These are phyloP conservation scores for Boletus vermiculosoides DNA, from an alignment of 768 basidiomycete genomes.

Conservation along the genomic window DNA sequence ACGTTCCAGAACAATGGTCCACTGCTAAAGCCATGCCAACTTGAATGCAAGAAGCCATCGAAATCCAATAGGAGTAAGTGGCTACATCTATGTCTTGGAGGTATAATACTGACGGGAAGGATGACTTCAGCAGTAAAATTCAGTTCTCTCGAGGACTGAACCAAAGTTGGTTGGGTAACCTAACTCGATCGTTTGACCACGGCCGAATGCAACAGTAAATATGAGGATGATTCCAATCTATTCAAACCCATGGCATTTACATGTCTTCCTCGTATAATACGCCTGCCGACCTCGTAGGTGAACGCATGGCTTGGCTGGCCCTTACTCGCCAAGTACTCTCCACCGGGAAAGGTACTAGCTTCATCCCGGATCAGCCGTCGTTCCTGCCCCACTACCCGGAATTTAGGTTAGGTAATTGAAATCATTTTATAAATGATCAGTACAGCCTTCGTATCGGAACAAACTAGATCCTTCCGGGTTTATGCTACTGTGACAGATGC, in stretches of 20 bases:
- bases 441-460: not conserved
- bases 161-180: not conserved
- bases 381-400: not conserved
- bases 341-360: not conserved
- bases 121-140: not conserved
- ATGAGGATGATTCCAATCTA: not conserved
- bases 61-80: not conserved
- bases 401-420: not conserved
- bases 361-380: not conserved
- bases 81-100: not conserved
- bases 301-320: not conserved
- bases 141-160: not conserved
- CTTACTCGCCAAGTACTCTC: not conserved
- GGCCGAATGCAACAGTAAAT: not conserved
- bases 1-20: not conserved
- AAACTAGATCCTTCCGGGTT: not conserved
- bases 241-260: not conserved
- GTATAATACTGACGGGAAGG: not conserved
- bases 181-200: not conserved
- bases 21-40: constrained; percentile 13
- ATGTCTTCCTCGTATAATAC: not conserved
- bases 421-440: not conserved
- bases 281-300: not conserved
- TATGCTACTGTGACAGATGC: constrained; percentile 19
- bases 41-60: constrained; percentile 8